Percentiles rank a stretch among this genome's conserved stretches.
Conservation (phyloP, 2,329 filamentous ascomycete species). For the Dactylonectria macrodidyma region DNA sequence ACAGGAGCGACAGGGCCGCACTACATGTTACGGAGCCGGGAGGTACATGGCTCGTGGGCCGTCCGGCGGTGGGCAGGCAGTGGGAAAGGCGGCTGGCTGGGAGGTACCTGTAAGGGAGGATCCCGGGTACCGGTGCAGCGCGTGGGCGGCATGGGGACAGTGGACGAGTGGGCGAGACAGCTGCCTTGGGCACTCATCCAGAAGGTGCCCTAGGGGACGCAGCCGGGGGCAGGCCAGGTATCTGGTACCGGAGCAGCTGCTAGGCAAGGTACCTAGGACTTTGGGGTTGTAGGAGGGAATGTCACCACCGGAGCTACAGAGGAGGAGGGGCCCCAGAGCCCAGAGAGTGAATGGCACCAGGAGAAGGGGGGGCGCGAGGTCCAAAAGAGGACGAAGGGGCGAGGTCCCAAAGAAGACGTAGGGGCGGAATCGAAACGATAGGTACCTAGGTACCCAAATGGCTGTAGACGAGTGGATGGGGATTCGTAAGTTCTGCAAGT, state of each 20-base stretch:
- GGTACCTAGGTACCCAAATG: not conserved
- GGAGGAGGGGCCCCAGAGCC: slow-evolving; percentile 5
- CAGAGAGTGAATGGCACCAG: slow-evolving; percentile 9
- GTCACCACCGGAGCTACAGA: slow-evolving; percentile 16
- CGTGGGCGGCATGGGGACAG: slow-evolving; percentile 23
- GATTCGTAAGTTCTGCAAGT: not conserved
- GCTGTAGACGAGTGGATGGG: not conserved
- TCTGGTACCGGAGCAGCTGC: slow-evolving; percentile 21
- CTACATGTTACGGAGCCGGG: slow-evolving; percentile 14
- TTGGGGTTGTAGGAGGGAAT: slow-evolving; percentile 26
- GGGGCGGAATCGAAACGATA: not conserved
- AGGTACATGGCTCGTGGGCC: slow-evolving; percentile 17
- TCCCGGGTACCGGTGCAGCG: slow-evolving; percentile 23
- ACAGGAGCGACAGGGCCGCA: slow-evolving; percentile 5
- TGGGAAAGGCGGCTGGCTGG: slow-evolving; percentile 4
- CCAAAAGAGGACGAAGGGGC: slow-evolving; percentile 6
- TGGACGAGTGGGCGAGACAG: slow-evolving; percentile 27
- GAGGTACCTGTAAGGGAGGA: slow-evolving; percentile 19
- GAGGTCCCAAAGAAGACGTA: not conserved
- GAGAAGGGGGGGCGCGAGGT: not conserved
- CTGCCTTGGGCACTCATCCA: slow-evolving; percentile 22
- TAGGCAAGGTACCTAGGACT: slow-evolving; percentile 26
- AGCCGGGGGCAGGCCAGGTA: slow-evolving; percentile 25
- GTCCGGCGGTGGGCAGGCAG: slow-evolving; percentile 3
- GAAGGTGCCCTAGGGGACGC: slow-evolving; percentile 10